Evolutionary conservation across 495 filamentous ascomycete genomes (phyloP), one percentile per base, ranked within the genome.

Genomic region (Symbiotaphrina buchneri): DNA sequence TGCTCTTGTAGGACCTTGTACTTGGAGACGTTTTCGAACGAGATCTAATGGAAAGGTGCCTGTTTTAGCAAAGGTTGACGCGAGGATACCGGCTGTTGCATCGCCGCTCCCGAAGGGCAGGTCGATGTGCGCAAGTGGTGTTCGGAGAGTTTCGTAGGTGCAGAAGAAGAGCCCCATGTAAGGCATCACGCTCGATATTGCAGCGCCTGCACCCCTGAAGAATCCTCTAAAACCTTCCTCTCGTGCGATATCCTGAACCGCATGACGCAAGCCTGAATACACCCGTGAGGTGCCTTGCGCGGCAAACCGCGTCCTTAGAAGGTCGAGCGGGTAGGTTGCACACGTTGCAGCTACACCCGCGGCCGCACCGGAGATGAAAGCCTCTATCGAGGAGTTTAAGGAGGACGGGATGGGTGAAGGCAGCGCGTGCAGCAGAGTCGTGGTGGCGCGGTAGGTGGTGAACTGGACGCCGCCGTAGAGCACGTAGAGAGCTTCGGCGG

Each of bases 101-200:
- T 92, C 78, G 6, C 74, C 71, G 5, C 67, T 71, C 6, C 81
- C 75, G 40, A 74, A 72, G 0, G 80, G 72, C 18, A 84, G 48
- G 1, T 71, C 56, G 21, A 77, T 45, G 4, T 34, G 27, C 0
- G 48, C 46, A 28, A 74, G 44, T 5, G 49, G 55, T 19, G 58
- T 52, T 8, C 75, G 58, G 24, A 81, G 46, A 14, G 60, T 41
- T 50, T 95, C 90, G 55, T 95, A 95, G 26, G 66, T 61, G 21
- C 76, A 67, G 54, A 97, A 97, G 54, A 97, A 95, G 3, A 90
- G 47, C 2, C 90, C 90, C 84, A 95, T 97, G 47, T 84, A 85
- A 3, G 87, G 87, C 13, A 94, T 68, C 22, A 97, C 78, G 53
- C 93, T 84, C 10, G 54, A 70, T 15, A 95, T 56, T 0, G 68